These are phyloP conservation scores for Martiniozyma asiatica DNA, from an alignment of 1,139 yeast species.

Conservation along the genomic window DNA sequence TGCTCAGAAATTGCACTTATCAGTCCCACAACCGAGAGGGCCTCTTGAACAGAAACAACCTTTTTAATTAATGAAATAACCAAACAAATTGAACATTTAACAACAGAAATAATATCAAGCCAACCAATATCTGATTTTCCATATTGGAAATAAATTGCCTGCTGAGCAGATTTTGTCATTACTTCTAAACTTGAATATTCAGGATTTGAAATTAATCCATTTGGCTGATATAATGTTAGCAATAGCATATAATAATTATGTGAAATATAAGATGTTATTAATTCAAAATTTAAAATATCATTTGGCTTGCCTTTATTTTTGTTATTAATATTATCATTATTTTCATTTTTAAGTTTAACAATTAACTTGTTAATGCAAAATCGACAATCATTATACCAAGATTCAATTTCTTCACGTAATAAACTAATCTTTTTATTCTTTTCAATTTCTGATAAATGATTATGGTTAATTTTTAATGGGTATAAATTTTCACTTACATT, in stretches of 20 bases:
- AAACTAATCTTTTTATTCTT: slow-evolving; percentile 21
- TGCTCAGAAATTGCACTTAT: too few species aligned
- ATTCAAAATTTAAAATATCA: too few species aligned
- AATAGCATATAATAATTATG: slow-evolving; percentile 34
- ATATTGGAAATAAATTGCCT: too few species aligned
- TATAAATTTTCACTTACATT: slow-evolving; percentile 30
- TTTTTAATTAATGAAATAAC: too few species aligned
- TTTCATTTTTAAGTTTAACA: slow-evolving; percentile 6
- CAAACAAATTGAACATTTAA: too few species aligned
- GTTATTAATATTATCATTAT: not conserved
- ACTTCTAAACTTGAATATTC: too few species aligned
- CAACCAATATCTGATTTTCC: too few species aligned
- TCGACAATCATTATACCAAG: slow-evolving; percentile 23
- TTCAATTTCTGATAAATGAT: slow-evolving; percentile 19
- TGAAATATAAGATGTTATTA: slow-evolving; percentile 28
- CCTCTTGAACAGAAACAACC: too few species aligned
- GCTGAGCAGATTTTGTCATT: too few species aligned
- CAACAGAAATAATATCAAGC: too few species aligned
- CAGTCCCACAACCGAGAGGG: too few species aligned
- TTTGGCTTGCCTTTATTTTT: not conserved
- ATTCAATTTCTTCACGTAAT: slow-evolving; percentile 30
- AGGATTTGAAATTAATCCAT: slow-evolving; percentile 33
- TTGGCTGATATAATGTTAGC: slow-evolving; percentile 34
- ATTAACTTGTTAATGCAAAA: too few species aligned
- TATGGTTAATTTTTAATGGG: slow-evolving; percentile 26